Evolutionary conservation across 495 filamentous ascomycete species (phyloP), one percentile per base, ranked within the genome.

Genomic region (Aspergillus sclerotioniger): DNA sequence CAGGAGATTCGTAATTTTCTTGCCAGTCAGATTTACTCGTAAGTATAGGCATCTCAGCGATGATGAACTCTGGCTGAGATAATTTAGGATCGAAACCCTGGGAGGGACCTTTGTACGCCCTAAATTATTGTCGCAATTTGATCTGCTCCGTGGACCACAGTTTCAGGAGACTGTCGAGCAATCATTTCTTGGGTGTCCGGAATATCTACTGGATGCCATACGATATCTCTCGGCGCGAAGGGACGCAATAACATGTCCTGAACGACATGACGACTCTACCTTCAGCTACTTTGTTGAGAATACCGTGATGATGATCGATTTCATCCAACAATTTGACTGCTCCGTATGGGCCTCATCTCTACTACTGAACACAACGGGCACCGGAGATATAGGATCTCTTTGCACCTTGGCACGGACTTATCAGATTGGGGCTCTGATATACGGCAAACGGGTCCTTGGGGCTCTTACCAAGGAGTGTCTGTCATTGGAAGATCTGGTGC

Each of bases 21-120:
- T n/a, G 57, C 46, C 10, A 62, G 57, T 10, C 67, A 67, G 16
- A 62, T 68, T 6, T 56, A 62, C 49, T 15, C 62, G 54, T 64
- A 59, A 13, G 62, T 49, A 7, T 6, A 4, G 1, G n/a, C n/a
- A n/a, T n/a, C n/a, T n/a, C n/a, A n/a, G n/a, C n/a, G 19, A 21
- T 53, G 1, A 33, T 31, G 2, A 32, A 47, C 3, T 4, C 17
- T 51, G 21, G 54, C 56, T 63, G 21, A 61, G 33, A 32, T 25
- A 10, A 28, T 5, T 56, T 32, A 83, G 53, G 59, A 79, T 62
- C 59, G 76, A 64, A 60, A 82, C 51, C 58, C 79, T 58, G 58
- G 74, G 29, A 64, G 78, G 37, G 64, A 81, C 69, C 57, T 82
- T 65, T 69, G 75, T 48, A 60, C 82, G 44, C 57, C 79, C 52